Evolutionary conservation across 352 stramenopile species (phyloP).

Genomic region (Pythium aristosporum): DNA sequence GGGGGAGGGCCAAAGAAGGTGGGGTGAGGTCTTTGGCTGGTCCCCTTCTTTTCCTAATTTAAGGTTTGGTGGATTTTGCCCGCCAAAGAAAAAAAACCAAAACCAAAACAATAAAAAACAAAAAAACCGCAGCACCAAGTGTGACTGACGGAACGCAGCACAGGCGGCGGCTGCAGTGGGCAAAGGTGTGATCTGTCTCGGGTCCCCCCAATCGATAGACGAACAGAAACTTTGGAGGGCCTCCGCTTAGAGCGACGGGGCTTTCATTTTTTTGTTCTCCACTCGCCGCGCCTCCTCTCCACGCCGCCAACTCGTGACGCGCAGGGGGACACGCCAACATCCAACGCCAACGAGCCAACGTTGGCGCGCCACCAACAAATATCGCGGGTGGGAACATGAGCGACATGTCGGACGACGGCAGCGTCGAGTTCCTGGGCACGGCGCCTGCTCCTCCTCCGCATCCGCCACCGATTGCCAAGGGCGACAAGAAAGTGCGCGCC

Average conservation of each 20-base stretch:
- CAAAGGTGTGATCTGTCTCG: constrained; percentile 13
- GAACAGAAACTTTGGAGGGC: constrained; percentile 13
- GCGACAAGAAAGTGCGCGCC: constrained; percentile 18
- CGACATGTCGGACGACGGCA: constrained; percentile 27
- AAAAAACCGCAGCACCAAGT: constrained; percentile 19
- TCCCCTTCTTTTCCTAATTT: constrained; percentile 34
- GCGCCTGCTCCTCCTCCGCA: constrained; percentile 1
- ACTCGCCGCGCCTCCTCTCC: constrained; percentile 1
- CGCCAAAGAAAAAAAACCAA: constrained; percentile 31
- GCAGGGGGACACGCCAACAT: background rate
- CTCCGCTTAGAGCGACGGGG: constrained; percentile 4
- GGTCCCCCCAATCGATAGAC: constrained; percentile 6
- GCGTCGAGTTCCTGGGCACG: constrained; percentile 28
- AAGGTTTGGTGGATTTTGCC: constrained; percentile 31
- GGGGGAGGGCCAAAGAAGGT: constrained; percentile 2
- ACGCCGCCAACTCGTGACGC: background rate
- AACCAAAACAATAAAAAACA: constrained; percentile 21
- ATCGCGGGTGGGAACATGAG: constrained; percentile 18
- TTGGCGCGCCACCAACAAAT: background rate
- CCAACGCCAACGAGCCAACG: background rate
- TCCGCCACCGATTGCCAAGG: constrained; percentile 4
- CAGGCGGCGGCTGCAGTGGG: constrained; percentile 5
- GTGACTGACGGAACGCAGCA: constrained; percentile 25
- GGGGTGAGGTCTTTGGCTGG: background rate
- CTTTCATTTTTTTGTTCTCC: constrained; percentile 23